phyloP scores from a whole-genome alignment of 2,329 filamentous ascomycete genomes.

The Helotiales sp. region DNA sequence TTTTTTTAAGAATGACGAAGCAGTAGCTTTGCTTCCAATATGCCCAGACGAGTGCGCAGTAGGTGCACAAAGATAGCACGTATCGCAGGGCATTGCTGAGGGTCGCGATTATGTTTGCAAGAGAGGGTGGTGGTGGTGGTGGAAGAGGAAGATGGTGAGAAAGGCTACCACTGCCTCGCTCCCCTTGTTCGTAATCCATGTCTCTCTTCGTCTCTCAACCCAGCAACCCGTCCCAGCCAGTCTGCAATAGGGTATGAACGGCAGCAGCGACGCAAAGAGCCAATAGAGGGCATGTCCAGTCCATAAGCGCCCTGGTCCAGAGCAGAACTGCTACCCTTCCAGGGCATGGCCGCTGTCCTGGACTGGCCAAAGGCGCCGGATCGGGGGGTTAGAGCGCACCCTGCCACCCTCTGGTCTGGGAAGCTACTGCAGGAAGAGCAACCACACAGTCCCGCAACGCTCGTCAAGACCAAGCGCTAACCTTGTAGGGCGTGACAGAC shows the following conservation, averaged over 20 bases:
- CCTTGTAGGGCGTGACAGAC: neutral
- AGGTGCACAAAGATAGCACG: conserved; percentile 35
- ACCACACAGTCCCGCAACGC: neutral
- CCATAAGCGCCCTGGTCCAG: neutral
- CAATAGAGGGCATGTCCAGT: neutral
- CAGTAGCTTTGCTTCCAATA: conserved; percentile 26
- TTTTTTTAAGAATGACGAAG: conserved; percentile 22
- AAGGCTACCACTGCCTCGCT: conserved; percentile 14
- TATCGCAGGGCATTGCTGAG: conserved; percentile 35
- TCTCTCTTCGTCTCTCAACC: conserved; percentile 5
- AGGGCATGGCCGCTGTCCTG: neutral
- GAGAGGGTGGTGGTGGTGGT: conserved; percentile 12
- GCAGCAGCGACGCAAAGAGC: conserved; percentile 11
- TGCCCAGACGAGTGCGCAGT: conserved; percentile 28
- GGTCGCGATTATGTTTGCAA: conserved; percentile 25
- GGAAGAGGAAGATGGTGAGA: conserved; percentile 16
- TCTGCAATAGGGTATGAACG: conserved; percentile 8
- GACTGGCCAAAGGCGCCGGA: neutral
- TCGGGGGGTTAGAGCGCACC: neutral
- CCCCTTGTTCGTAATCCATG: conserved; percentile 10
- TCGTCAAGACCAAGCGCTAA: neutral
- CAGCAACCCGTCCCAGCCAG: conserved; percentile 6
- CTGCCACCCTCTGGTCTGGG: neutral
- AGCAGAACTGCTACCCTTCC: neutral
- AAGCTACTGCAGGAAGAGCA: neutral